Evolutionary conservation across 495 filamentous ascomycete genomes (phyloP).

Genomic region (Xylaria scruposa): DNA sequence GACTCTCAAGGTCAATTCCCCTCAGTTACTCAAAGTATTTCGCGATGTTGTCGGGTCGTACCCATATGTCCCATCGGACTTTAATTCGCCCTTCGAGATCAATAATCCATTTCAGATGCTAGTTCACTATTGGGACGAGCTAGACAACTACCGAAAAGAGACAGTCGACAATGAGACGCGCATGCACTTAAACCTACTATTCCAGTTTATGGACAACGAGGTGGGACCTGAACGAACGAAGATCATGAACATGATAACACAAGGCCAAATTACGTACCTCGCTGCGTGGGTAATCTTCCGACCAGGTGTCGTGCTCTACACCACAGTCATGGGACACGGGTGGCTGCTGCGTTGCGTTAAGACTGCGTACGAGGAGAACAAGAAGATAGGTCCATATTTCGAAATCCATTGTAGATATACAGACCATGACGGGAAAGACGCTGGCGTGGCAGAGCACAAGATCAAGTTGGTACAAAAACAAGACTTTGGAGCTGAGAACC

Average conservation of each 20-base stretch:
- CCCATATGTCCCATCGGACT: conserved; percentile 38
- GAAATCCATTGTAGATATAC: conserved; percentile 33
- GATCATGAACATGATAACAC: conserved; percentile 10
- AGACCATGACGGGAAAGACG: conserved; percentile 31
- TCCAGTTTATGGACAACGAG: conserved; percentile 32
- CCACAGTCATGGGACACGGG: conserved; percentile 32
- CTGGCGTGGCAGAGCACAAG: conserved; percentile 26
- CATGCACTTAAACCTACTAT: conserved; percentile 37
- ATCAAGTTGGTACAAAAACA: background rate
- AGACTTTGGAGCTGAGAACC: conserved; percentile 13
- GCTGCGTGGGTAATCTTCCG: conserved; percentile 39
- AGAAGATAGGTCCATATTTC: conserved; percentile 32
- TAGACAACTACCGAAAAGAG: conserved; percentile 27
- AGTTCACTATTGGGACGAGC: conserved; percentile 29
- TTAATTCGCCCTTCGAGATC: conserved; percentile 32
- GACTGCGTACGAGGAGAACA: conserved; percentile 36
- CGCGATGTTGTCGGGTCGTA: conserved; percentile 42
- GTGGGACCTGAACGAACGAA: conserved; percentile 30
- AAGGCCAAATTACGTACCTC: conserved; percentile 30
- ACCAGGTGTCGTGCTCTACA: conserved; percentile 32
- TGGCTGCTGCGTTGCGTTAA: conserved; percentile 42
- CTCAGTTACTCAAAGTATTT: conserved; percentile 41
- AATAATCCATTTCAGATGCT: conserved; percentile 29
- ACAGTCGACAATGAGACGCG: conserved; percentile 38
- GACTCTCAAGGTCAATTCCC: conserved; percentile 47